Evolutionary conservation across 495 filamentous ascomycete species (phyloP).

Genomic region (Lindgomyces ingoldianus): DNA sequence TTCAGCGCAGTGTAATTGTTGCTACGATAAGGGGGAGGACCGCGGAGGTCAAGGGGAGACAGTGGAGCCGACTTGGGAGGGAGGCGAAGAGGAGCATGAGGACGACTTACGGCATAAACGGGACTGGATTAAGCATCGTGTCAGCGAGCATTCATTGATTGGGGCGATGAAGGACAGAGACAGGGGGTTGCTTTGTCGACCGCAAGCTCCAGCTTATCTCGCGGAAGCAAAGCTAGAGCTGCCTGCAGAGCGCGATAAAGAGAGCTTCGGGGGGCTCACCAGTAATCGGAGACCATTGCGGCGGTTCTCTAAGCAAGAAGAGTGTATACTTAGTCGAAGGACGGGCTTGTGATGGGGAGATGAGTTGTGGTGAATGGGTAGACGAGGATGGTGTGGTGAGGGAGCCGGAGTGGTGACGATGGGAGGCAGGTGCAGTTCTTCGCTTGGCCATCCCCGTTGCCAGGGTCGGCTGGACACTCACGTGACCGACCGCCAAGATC

Average conservation of each 20-base stretch:
- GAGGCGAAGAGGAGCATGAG: slow-evolving; percentile 16
- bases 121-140: slow-evolving; percentile 60
- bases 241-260: slow-evolving; percentile 22
- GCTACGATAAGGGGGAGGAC: not conserved
- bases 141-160: slow-evolving; percentile 46
- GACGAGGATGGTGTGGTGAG: slow-evolving; percentile 12
- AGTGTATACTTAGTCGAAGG: slow-evolving; percentile 5
- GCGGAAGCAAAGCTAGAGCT: slow-evolving; percentile 40
- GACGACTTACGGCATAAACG: slow-evolving; percentile 93
- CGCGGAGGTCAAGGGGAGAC: not conserved
- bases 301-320: slow-evolving; percentile 17
- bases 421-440: slow-evolving; percentile 12
- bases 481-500: slow-evolving; percentile 11
- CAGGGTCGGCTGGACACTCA: slow-evolving; percentile 9
- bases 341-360: slow-evolving; percentile 19
- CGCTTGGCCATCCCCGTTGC: slow-evolving; percentile 5
- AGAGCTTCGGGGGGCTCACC: slow-evolving; percentile 56
- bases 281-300: slow-evolving; percentile 66
- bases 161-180: not conserved
- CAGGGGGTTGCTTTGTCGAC: not conserved
- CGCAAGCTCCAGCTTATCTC: slow-evolving; percentile 37
- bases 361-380: slow-evolving; percentile 15
- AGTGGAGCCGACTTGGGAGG: slow-evolving; percentile 8
- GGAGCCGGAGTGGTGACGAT: slow-evolving; percentile 28
- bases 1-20: not conserved